Percentiles rank a stretch among this genome's conserved stretches.
These are phyloP conservation scores for Tolypocladium inflatum DNA, from an alignment of 2,329 filamentous ascomycete species.

Conservation along the genomic window DNA sequence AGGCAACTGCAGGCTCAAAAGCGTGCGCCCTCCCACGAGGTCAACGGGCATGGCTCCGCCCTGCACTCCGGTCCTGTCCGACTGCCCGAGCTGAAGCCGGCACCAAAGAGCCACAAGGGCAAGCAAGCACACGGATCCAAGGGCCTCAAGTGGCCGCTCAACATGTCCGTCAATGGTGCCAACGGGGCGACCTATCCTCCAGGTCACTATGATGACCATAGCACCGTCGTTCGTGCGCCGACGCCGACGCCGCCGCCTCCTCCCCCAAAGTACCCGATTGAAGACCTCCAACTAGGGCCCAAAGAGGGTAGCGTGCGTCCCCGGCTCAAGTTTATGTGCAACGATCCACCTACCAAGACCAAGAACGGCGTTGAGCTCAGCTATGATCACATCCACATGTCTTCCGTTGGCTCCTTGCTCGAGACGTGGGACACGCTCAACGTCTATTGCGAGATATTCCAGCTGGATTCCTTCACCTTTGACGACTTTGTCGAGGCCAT, in stretches of 20 bases:
- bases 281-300: constrained; percentile 76
- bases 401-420: constrained; percentile 74
- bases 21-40: constrained; percentile 42
- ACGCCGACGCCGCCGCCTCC: constrained; percentile 53
- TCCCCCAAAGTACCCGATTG: constrained; percentile 86
- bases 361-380: constrained; percentile 6
- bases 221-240: constrained; percentile 19
- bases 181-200: constrained; percentile 36
- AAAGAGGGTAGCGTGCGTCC: constrained; percentile 61
- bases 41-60: constrained; percentile 27
- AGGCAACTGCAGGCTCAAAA: constrained; percentile 62
- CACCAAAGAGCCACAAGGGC: constrained; percentile 58
- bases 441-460: constrained; percentile 93
- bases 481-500: constrained; percentile 92
- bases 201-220: constrained; percentile 30
- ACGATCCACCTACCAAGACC: constrained; percentile 46
- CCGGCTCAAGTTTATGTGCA: constrained; percentile 65
- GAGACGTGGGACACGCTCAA: constrained; percentile 97
- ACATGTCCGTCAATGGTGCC: constrained; percentile 22
- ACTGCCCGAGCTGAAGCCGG: constrained; percentile 65
- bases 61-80: constrained; percentile 39
- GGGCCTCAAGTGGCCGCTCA: constrained; percentile 29
- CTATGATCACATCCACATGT: constrained; percentile 57
- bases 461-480: constrained; percentile 93
- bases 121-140: constrained; percentile 37